A percentile compares a stretch with the other conserved stretches of the same genome.
Evolutionary conservation across 805 yeast genomes (phyloP).

Genomic region (Kodamaea sagamina): DNA sequence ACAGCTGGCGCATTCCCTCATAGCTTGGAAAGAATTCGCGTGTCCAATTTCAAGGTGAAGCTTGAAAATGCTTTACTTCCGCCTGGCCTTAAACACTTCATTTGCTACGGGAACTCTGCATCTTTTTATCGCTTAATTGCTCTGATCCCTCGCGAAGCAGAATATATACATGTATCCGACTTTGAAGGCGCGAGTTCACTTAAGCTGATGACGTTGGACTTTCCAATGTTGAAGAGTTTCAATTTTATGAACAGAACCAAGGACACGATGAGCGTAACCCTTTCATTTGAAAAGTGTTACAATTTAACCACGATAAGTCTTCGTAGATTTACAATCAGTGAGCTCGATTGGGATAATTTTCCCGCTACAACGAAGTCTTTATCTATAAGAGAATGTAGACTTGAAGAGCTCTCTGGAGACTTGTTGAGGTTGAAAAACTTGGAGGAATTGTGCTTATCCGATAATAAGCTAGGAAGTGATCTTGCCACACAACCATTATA

Average conservation of each 20-base stretch:
- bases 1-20: too few species aligned
- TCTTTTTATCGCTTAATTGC: neutral
- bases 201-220: neutral
- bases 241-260: neutral
- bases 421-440: neutral
- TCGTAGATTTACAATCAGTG: neutral
- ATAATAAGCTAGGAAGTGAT: neutral
- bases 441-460: neutral
- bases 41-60: neutral
- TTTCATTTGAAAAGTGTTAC: neutral
- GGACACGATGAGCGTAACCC: too few species aligned
- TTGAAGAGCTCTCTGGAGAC: neutral
- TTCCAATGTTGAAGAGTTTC: neutral
- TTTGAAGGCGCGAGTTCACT: too few species aligned
- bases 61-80: neutral
- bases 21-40: too few species aligned
- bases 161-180: neutral
- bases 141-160: neutral
- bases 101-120: neutral
- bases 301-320: neutral
- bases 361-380: neutral
- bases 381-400: neutral
- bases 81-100: neutral
- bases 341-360: neutral
- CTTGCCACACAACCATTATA: neutral